phyloP scores from a whole-genome alignment of 2,329 filamentous ascomycete genomes.

The Blastomyces gilchristii region DNA sequence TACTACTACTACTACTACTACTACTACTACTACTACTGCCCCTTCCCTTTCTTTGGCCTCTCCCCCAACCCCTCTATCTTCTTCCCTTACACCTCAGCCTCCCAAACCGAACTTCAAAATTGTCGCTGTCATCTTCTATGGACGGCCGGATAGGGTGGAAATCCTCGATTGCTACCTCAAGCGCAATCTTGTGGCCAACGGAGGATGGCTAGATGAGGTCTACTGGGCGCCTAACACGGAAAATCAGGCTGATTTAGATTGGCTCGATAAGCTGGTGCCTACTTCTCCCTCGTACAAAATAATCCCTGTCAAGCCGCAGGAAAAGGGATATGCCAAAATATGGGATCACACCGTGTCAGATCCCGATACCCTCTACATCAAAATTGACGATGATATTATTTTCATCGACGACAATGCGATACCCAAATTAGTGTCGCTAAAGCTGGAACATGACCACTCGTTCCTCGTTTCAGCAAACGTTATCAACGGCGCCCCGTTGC shows the following conservation, averaged over 20 bases:
- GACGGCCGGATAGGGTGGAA: conserved; percentile 24
- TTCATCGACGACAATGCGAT: conserved; percentile 40
- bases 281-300: conserved; percentile 23
- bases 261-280: conserved; percentile 26
- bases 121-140: conserved; percentile 33
- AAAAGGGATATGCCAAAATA: conserved; percentile 9
- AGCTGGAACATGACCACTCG: conserved; percentile 42
- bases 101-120: conserved; percentile 22
- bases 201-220: conserved; percentile 35
- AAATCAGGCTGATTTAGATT: conserved; percentile 28
- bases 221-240: conserved; percentile 32
- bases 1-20: too few relatives aligned
- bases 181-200: conserved; percentile 32
- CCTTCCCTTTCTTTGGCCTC: too few relatives aligned
- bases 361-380: conserved; percentile 30
- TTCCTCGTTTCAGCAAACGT: conserved; percentile 48
- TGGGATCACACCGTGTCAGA: conserved; percentile 14
- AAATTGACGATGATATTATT: conserved; percentile 37
- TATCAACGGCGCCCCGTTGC: conserved; percentile 46
- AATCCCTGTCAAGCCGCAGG: conserved; percentile 11
- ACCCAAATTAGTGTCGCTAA: conserved; percentile 45
- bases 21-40: too few relatives aligned
- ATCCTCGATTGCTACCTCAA: conserved; percentile 36
- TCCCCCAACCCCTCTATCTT: not conserved
- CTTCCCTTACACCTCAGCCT: not conserved